These are phyloP conservation scores for Boletales sp. DNA, from an alignment of 768 basidiomycete genomes.

Conservation along the genomic window DNA sequence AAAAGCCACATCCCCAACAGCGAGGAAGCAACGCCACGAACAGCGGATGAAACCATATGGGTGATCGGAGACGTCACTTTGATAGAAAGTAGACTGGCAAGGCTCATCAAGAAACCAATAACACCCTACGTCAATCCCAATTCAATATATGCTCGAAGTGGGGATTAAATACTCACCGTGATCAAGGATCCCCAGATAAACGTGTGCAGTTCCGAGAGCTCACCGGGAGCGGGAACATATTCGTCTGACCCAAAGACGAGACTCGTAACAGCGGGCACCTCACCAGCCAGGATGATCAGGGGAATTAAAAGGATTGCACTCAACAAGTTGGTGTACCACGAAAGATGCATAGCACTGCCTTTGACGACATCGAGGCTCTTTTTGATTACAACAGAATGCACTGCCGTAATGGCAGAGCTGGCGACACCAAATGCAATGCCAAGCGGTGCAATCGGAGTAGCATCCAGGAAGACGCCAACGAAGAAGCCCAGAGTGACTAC, in stretches of 20 bases:
- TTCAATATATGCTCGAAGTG: slow-evolving; percentile 1
- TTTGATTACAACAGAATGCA: slow-evolving; percentile 95
- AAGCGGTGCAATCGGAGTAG: slow-evolving; percentile 49
- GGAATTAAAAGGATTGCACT: slow-evolving; percentile 74
- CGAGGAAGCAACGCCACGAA: slow-evolving; percentile 91
- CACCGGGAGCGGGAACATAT: slow-evolving; percentile 34
- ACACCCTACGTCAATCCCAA: slow-evolving; percentile 51
- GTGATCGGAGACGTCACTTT: slow-evolving; percentile 97
- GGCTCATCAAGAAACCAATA: slow-evolving; percentile 91
- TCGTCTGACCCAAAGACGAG: slow-evolving; percentile 53
- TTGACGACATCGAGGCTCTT: slow-evolving; percentile 74
- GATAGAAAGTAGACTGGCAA: slow-evolving; percentile 90
- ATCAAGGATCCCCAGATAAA: slow-evolving; percentile 79
- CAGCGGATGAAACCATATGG: slow-evolving; percentile 95
- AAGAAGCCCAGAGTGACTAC: slow-evolving; percentile 93
- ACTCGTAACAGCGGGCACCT: slow-evolving; percentile 58
- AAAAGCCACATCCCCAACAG: slow-evolving; percentile 80
- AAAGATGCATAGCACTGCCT: slow-evolving; percentile 79
- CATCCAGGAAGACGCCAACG: slow-evolving; percentile 80
- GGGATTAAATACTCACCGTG: slow-evolving; percentile 49
- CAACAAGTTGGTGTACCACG: slow-evolving; percentile 89
- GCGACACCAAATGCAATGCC: slow-evolving; percentile 82
- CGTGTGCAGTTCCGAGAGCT: slow-evolving; percentile 49
- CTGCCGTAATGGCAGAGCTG: slow-evolving; percentile 81
- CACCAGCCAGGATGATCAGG: slow-evolving; percentile 70